Conservation (phyloP, 202 grass and related monocot genomes). For the Dendrocalamus latiflorus region DNA sequence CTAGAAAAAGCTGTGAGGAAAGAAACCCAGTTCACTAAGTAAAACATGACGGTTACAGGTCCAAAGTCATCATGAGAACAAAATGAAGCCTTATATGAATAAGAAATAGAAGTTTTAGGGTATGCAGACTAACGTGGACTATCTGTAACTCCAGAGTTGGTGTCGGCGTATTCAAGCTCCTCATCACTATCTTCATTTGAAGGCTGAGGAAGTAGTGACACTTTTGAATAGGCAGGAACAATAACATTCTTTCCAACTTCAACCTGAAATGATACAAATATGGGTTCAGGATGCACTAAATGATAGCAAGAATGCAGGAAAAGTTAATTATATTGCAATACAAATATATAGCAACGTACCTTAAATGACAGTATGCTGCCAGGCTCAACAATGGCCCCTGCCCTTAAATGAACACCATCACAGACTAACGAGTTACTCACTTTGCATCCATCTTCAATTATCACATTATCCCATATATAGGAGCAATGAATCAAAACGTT, state of each 20-base stretch:
- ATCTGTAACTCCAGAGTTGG: constrained; percentile 68
- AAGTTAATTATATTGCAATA: background rate
- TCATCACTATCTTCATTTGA: constrained; percentile 93
- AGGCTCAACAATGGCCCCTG: constrained; percentile 66
- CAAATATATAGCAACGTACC: constrained; percentile 36
- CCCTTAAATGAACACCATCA: constrained; percentile 68
- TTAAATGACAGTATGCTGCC: constrained; percentile 93
- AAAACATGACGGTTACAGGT: constrained; percentile 8
- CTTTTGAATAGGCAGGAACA: constrained; percentile 81
- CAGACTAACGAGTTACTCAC: constrained; percentile 74
- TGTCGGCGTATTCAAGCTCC: constrained; percentile 96
- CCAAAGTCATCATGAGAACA: constrained; percentile 4
- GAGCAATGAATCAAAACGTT: constrained; percentile 66
- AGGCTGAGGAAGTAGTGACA: constrained; percentile 77
- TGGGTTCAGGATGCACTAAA: background rate
- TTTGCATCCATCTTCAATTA: constrained; percentile 92
- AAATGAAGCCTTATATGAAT: background rate
- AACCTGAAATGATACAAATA: constrained; percentile 51
- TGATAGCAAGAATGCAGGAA: background rate
- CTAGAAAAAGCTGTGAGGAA: constrained; percentile 68
- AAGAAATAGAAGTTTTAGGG: background rate
- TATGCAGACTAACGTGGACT: constrained; percentile 59
- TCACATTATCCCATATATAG: constrained; percentile 85
- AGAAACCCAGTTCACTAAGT: constrained; percentile 17
- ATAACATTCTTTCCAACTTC: constrained; percentile 81